These are phyloP conservation scores for Adansonia gregorii DNA, from an alignment of 441 rosid genomes.

Conservation along the genomic window DNA sequence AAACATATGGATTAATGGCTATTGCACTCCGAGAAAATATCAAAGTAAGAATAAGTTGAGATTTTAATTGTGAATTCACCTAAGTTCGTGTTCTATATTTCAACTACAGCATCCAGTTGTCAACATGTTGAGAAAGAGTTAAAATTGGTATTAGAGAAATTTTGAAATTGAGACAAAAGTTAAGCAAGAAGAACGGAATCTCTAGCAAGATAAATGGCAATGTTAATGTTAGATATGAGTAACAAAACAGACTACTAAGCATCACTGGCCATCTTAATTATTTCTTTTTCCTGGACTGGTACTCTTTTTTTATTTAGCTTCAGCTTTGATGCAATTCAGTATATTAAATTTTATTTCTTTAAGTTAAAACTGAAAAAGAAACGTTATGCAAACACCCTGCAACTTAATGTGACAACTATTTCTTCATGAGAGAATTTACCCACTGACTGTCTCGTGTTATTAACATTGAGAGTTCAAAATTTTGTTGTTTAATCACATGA, in stretches of 20 bases:
- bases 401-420: not conserved
- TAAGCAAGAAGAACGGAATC: not conserved
- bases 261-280: not conserved
- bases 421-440: not conserved
- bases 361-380: not conserved
- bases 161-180: not conserved
- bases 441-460: not conserved
- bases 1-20: conserved; percentile 15
- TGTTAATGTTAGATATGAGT: not conserved
- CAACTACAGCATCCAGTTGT: not conserved
- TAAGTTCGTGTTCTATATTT: conserved; percentile 2
- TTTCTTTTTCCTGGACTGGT: conserved; percentile 9
- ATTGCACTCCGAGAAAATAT: conserved; percentile 19
- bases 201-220: conserved; percentile 11
- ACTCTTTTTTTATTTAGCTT: not conserved
- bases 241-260: not conserved
- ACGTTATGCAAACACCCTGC: not conserved
- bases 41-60: conserved; percentile 36
- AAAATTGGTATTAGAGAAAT: conserved; percentile 5
- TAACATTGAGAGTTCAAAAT: not conserved
- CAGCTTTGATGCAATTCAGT: not conserved
- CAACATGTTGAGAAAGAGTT: conserved; percentile 5
- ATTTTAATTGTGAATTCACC: conserved; percentile 6
- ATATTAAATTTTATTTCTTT: not conserved
- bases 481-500: conserved; percentile 21